phyloP scores from a whole-genome alignment of 768 basidiomycete genomes.

The Naganishia vaughanmartiniae region DNA sequence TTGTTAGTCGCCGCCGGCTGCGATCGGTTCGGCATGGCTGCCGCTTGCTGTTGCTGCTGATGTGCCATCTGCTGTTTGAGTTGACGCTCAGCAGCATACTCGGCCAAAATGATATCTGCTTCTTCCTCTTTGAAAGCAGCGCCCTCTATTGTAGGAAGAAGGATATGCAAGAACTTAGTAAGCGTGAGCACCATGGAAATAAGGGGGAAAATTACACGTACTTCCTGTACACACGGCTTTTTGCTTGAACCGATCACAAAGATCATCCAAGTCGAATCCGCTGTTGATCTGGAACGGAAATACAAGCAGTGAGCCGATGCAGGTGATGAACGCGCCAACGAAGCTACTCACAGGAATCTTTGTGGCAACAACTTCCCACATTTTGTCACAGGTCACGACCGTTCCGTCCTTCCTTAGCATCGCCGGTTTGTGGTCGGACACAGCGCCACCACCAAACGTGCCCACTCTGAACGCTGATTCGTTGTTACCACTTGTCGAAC shows the following conservation, averaged over 20 bases:
- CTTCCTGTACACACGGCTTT: slow-evolving; percentile 47
- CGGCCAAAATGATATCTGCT: slow-evolving; percentile 4
- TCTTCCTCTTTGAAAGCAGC: slow-evolving; percentile 8
- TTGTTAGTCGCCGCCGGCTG: neutral
- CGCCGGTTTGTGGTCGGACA: slow-evolving; percentile 13
- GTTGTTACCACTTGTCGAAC: neutral
- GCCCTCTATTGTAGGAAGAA: neutral
- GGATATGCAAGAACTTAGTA: neutral
- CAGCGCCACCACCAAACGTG: slow-evolving; percentile 29
- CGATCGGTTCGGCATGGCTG: neutral
- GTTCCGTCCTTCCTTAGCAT: slow-evolving; percentile 36
- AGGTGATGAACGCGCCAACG: neutral
- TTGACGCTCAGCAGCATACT: slow-evolving; percentile 9
- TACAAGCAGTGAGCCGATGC: neutral
- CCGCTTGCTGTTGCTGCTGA: slow-evolving; percentile 6
- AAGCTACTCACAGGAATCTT: slow-evolving; percentile 35
- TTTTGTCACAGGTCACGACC: slow-evolving; percentile 35
- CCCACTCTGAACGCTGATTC: slow-evolving; percentile 25
- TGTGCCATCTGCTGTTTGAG: neutral
- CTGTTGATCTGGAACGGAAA: slow-evolving; percentile 17
- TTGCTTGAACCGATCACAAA: slow-evolving; percentile 46
- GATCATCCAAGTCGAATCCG: slow-evolving; percentile 47
- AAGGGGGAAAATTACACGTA: slow-evolving; percentile 30
- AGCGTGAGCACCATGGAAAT: neutral
- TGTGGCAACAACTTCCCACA: slow-evolving; percentile 42